These are phyloP conservation scores for Citrullus colocynthis DNA, from an alignment of 306 rosid genomes.

Conservation along the genomic window DNA sequence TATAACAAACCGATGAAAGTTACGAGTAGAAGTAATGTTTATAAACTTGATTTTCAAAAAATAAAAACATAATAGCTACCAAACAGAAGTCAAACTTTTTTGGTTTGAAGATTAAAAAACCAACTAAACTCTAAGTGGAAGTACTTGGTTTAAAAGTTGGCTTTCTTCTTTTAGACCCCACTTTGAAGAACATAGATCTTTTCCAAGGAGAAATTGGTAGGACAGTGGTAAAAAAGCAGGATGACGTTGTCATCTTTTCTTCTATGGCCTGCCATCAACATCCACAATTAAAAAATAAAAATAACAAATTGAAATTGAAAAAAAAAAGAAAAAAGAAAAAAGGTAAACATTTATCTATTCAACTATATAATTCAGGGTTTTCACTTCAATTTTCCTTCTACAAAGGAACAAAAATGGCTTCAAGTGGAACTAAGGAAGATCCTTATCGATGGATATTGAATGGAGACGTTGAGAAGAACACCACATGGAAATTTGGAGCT, in stretches of 20 bases:
- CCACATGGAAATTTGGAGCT: conserved; percentile 42
- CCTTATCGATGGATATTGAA: conserved; percentile 26
- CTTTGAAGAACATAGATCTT: neutral
- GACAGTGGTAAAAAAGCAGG: neutral
- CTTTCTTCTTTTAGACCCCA: neutral
- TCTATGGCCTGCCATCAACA: too few relatives aligned
- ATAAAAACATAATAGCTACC: too few relatives aligned
- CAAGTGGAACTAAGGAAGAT: conserved; percentile 21
- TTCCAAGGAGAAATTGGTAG: neutral
- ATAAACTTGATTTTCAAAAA: too few relatives aligned
- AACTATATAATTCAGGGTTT: neutral
- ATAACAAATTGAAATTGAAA: neutral
- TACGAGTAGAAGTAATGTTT: too few relatives aligned
- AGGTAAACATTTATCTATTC: neutral
- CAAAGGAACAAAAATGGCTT: conserved; percentile 12
- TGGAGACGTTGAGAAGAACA: conserved; percentile 39
- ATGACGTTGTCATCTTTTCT: neutral
- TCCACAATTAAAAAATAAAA: too few relatives aligned
- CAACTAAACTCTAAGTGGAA: too few relatives aligned
- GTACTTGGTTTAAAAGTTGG: too few relatives aligned
- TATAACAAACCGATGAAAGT: too few relatives aligned
- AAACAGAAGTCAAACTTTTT: too few relatives aligned
- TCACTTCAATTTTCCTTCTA: neutral
- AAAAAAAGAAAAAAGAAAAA: too few relatives aligned
- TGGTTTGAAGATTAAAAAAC: too few relatives aligned